Conservation (phyloP, 257 asterid species). For the Nicotiana paniculata region DNA sequence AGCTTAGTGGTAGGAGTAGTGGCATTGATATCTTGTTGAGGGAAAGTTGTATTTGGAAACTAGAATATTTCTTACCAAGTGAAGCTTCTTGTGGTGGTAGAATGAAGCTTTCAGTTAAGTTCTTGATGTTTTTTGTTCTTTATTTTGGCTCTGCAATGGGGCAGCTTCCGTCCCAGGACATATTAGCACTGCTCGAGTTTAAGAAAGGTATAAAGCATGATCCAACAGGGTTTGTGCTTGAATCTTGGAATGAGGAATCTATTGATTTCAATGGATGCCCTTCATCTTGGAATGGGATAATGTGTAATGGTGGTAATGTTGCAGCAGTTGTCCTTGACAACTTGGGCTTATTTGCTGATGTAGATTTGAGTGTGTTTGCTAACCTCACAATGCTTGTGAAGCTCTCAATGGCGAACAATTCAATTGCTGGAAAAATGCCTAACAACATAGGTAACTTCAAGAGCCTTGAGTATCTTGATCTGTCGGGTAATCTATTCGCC, state of each 20-base stretch:
- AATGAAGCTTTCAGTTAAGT: conserved; percentile 50
- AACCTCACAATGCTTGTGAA: conserved; percentile 82
- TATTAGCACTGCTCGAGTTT: conserved; percentile 67
- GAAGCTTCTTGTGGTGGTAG: conserved; percentile 10
- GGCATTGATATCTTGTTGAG: neutral
- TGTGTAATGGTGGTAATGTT: conserved; percentile 86
- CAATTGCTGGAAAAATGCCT: conserved; percentile 62
- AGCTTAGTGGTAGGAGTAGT: too few species aligned
- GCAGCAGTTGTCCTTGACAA: conserved; percentile 86
- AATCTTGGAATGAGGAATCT: conserved; percentile 92
- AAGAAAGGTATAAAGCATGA: conserved; percentile 89
- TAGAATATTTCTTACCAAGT: neutral
- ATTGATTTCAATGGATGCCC: conserved; percentile 97
- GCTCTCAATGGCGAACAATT: conserved; percentile 76
- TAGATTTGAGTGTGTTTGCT: conserved; percentile 61
- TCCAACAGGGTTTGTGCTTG: conserved; percentile 75
- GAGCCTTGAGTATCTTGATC: conserved; percentile 67
- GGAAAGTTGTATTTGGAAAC: neutral
- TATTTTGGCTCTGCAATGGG: conserved; percentile 48
- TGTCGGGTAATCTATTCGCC: conserved; percentile 59
- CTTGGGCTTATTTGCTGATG: conserved; percentile 56
- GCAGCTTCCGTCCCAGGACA: conserved; percentile 92
- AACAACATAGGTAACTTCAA: conserved; percentile 48
- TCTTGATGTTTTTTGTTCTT: conserved; percentile 33
- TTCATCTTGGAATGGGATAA: conserved; percentile 93